Evolutionary conservation across 78 protist genomes (phyloP).

Genomic region (Isochrysis galbana): DNA sequence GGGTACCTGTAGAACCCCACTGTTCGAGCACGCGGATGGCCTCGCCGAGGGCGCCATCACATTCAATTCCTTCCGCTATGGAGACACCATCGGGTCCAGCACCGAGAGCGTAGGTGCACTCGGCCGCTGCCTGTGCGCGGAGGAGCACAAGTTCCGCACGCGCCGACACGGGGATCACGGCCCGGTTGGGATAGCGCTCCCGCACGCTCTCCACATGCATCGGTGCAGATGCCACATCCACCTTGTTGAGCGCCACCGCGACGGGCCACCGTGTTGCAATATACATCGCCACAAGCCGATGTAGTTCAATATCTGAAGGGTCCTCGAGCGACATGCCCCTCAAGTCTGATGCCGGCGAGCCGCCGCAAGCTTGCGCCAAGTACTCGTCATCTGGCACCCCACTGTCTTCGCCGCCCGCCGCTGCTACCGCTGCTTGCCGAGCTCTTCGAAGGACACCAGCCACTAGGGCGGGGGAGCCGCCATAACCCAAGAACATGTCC

Average conservation of each 20-base stretch:
- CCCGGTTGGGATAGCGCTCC: background rate
- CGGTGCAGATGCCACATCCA: background rate
- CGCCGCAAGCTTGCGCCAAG: background rate
- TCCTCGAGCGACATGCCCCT: background rate
- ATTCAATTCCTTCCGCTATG: background rate
- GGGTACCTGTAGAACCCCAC: background rate
- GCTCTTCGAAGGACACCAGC: background rate
- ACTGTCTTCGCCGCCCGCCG: background rate
- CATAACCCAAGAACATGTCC: constrained; percentile 26
- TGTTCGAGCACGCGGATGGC: background rate
- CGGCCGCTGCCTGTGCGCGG: background rate
- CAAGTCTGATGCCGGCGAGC: background rate
- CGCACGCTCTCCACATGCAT: background rate
- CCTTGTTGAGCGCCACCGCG: constrained; percentile 60
- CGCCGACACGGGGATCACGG: constrained; percentile 4
- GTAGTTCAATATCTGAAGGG: constrained; percentile 42
- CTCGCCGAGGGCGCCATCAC: background rate
- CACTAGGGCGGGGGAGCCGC: background rate
- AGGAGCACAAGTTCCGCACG: background rate
- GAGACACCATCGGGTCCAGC: background rate
- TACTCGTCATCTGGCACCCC: background rate
- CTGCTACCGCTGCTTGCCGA: background rate
- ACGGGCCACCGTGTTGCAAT: constrained; percentile 70
- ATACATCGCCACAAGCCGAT: constrained; percentile 62
- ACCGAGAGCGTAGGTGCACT: background rate